Percentiles rank a stretch among this genome's conserved stretches.
These are phyloP conservation scores for Porogramme epimiltina DNA, from an alignment of 1,284 basidiomycete species.

Conservation along the genomic window DNA sequence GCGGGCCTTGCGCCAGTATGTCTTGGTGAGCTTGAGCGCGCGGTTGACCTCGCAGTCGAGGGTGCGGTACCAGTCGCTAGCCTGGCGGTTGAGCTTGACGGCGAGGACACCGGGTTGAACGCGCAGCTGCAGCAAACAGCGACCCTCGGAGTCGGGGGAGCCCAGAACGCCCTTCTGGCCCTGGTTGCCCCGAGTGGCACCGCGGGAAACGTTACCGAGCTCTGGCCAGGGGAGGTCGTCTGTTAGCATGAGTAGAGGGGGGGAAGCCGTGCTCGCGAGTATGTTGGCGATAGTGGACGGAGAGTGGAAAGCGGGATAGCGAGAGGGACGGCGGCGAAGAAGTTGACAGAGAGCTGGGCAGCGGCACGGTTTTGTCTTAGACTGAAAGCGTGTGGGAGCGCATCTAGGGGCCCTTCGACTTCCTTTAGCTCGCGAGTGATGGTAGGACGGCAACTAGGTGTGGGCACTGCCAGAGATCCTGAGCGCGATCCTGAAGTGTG, in stretches of 20 bases:
- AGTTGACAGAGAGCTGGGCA: conserved; percentile 15
- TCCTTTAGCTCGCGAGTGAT: conserved; percentile 23
- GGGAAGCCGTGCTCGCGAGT: conserved; percentile 9
- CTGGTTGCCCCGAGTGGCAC: conserved; percentile 81
- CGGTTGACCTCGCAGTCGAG: conserved; percentile 75
- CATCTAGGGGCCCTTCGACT: conserved; percentile 21
- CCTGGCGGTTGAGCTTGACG: conserved; percentile 68
- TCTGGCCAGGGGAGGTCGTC: conserved; percentile 85
- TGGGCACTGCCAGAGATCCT: conserved; percentile 21
- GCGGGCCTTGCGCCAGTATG: conserved; percentile 76
- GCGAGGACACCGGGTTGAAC: conserved; percentile 79
- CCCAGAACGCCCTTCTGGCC: conserved; percentile 77
- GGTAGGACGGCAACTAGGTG: conserved; percentile 20
- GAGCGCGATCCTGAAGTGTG: conserved; percentile 14
- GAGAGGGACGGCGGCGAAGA: conserved; percentile 21
- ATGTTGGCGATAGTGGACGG: conserved; percentile 9
- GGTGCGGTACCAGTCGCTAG: conserved; percentile 77
- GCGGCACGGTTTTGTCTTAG: conserved; percentile 22
- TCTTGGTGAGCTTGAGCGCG: conserved; percentile 79
- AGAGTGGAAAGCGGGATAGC: conserved; percentile 14
- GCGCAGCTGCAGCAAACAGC: conserved; percentile 69
- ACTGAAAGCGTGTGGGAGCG: conserved; percentile 25
- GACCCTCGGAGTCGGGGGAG: conserved; percentile 67
- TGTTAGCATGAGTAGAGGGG: conserved; percentile 43
- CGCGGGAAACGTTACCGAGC: conserved; percentile 78